Percentiles rank a stretch among this genome's conserved stretches.
phyloP scores from a whole-genome alignment of 2,329 filamentous ascomycete species.

The Knoxdaviesia proteae region DNA sequence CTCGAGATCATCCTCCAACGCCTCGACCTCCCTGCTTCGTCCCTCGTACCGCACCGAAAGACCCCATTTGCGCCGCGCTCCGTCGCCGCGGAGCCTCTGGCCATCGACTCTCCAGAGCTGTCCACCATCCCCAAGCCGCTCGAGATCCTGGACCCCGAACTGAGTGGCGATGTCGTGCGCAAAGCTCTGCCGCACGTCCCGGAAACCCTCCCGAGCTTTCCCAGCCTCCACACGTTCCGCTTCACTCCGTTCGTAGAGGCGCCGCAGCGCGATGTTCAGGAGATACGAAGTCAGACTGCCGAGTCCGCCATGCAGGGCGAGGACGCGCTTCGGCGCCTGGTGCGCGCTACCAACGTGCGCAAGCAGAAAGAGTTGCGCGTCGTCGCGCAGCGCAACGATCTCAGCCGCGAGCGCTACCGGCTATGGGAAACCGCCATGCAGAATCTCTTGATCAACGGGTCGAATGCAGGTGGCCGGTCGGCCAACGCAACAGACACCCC shows the following conservation, averaged over 20 bases:
- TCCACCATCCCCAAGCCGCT: constrained; percentile 17
- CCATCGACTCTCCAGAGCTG: neutral
- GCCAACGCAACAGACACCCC: too few relatives aligned
- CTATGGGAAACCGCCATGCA: constrained; percentile 42
- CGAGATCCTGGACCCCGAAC: constrained; percentile 27
- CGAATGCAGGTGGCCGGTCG: neutral
- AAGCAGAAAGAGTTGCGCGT: constrained; percentile 43
- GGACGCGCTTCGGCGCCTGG: constrained; percentile 35
- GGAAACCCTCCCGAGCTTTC: constrained; percentile 36
- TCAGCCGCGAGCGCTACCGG: constrained; percentile 32
- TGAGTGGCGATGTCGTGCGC: constrained; percentile 38
- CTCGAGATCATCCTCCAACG: constrained; percentile 31
- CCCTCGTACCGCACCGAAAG: constrained; percentile 33
- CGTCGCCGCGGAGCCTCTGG: constrained; percentile 15
- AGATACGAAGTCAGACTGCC: constrained; percentile 37
- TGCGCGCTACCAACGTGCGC: constrained; percentile 40
- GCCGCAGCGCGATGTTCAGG: constrained; percentile 27
- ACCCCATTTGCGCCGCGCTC: constrained; percentile 24
- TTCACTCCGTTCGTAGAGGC: constrained; percentile 28
- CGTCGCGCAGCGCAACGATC: constrained; percentile 28
- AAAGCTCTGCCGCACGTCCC: constrained; percentile 35
- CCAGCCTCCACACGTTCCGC: constrained; percentile 42
- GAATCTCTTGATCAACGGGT: constrained; percentile 23
- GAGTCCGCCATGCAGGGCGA: constrained; percentile 40
- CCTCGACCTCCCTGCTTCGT: constrained; percentile 28